Evolutionary conservation across 495 filamentous ascomycete genomes (phyloP), one percentile per base, ranked within the genome.

Genomic region (Penicillium longicatenatum): DNA sequence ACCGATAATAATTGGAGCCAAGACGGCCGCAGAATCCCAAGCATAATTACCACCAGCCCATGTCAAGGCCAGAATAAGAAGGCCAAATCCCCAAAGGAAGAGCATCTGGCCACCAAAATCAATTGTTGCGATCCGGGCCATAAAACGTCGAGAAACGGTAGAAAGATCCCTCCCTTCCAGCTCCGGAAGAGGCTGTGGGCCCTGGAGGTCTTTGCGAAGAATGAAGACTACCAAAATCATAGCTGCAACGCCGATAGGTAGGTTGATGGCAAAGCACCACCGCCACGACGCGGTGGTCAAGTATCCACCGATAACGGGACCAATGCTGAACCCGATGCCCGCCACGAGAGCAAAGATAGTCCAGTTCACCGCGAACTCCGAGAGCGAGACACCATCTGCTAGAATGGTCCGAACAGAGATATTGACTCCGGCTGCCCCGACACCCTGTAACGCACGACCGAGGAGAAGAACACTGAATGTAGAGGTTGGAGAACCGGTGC

Each of bases 41-140:
- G 75, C 49, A 63, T 86, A 86, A 11, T 71, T 75, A 3, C 77
- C 77, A 9, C 85, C 84, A 10, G 69, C 84, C 84, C 85, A 87
- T 16, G 82, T 82, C 22, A 84, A 70, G 6, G 74, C 85, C 11
- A 88, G 70, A 46, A 86, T 77, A 9, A 86, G 55, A 21, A 86
- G 71, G 6, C 82, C 84, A 19, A 85, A 70, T 14, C 84, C 84
- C 67, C 78, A 80, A 11, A 88, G 70, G 68, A 86, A 86, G 41
- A 86, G 66, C 26, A 81, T 50, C 57, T 81, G 80, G 0, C 84
- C 84, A 20, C 76, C 72, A 46, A 76, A 73, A 62, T 88, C 84
- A 22, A 88, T 59, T 1, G 77, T 84, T 4, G 67, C 51, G 8
- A 86, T 64, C n/a, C 78, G 70, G 11, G 66, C 69, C 20, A 71